These are phyloP conservation scores for Hemileccinum impolitum DNA, from an alignment of 768 basidiomycete genomes.

Conservation along the genomic window DNA sequence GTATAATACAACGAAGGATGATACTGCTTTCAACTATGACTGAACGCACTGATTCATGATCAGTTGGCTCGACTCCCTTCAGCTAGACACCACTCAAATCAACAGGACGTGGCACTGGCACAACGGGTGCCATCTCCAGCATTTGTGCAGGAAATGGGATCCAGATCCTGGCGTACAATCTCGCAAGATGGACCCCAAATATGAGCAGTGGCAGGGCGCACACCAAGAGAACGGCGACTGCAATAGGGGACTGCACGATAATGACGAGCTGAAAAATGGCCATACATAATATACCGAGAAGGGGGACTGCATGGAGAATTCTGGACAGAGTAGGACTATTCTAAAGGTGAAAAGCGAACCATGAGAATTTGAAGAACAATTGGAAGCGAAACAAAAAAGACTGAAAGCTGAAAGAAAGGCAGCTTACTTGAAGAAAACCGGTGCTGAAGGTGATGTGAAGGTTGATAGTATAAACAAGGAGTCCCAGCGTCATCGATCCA, in stretches of 20 bases:
- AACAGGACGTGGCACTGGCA: background rate
- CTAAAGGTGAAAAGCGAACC: slow-evolving; percentile 5
- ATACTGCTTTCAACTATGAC: too few species aligned
- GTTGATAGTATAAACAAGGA: slow-evolving; percentile 30
- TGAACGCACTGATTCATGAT: too few species aligned
- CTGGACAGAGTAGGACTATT: slow-evolving; percentile 9
- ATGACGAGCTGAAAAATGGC: slow-evolving; percentile 14
- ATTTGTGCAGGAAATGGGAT: slow-evolving; percentile 8
- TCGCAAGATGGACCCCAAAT: slow-evolving; percentile 4
- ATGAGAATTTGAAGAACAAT: background rate
- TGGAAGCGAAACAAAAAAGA: too few species aligned
- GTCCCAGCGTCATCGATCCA: slow-evolving; percentile 20
- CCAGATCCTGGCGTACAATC: slow-evolving; percentile 4
- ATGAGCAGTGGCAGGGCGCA: slow-evolving; percentile 22
- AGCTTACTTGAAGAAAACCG: slow-evolving; percentile 18
- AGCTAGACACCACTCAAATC: background rate
- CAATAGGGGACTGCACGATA: slow-evolving; percentile 18
- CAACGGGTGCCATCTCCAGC: background rate
- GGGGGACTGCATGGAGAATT: slow-evolving; percentile 25
- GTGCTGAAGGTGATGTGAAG: slow-evolving; percentile 20
- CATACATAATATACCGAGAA: slow-evolving; percentile 24
- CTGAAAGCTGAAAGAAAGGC: background rate
- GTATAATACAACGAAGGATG: slow-evolving; percentile 5
- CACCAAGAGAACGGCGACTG: slow-evolving; percentile 15
- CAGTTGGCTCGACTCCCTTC: too few species aligned